Percentiles rank a stretch among this genome's conserved stretches.
Conservation (phyloP, 2,329 filamentous ascomycete genomes). For the Aspergillus quadrilineatus region DNA sequence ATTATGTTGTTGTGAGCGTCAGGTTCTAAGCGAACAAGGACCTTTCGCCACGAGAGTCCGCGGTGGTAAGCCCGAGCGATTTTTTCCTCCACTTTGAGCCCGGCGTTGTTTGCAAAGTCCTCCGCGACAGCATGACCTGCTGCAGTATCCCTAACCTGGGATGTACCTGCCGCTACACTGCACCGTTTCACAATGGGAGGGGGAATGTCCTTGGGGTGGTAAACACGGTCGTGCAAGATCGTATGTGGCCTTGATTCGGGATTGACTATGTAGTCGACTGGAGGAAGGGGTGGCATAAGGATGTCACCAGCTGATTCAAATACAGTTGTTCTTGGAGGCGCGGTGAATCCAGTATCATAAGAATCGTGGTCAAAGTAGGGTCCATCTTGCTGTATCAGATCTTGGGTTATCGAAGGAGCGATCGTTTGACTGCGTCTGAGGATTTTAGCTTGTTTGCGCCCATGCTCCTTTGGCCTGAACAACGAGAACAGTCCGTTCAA, state of each 20-base stretch:
- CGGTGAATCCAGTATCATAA: slow-evolving; percentile 54
- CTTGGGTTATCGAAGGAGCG: slow-evolving; percentile 22
- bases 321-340: slow-evolving; percentile 86
- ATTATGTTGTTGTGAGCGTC: slow-evolving; percentile 99
- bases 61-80: slow-evolving; percentile 94
- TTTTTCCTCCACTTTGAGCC: slow-evolving; percentile 93
- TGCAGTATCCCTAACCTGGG: slow-evolving; percentile 21
- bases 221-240: slow-evolving; percentile 96
- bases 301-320: slow-evolving; percentile 94
- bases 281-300: slow-evolving; percentile 83
- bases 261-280: slow-evolving; percentile 77
- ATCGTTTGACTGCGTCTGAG: slow-evolving; percentile 78
- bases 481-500: slow-evolving; percentile 69
- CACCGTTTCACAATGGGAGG: slow-evolving; percentile 60
- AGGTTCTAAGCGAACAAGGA: slow-evolving; percentile 89
- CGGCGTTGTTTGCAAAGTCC: slow-evolving; percentile 21
- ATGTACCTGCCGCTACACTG: slow-evolving; percentile 38
- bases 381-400: slow-evolving; percentile 15
- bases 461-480: slow-evolving; percentile 61
- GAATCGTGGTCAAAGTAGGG: slow-evolving; percentile 52
- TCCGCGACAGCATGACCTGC: slow-evolving; percentile 9
- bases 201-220: slow-evolving; percentile 90
- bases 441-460: slow-evolving; percentile 58
- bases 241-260: slow-evolving; percentile 78
- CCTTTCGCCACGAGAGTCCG: slow-evolving; percentile 91